Base-by-base conservation (phyloP, 352 stramenopile genomes). In the Phytophthora citrophthora region DNA sequence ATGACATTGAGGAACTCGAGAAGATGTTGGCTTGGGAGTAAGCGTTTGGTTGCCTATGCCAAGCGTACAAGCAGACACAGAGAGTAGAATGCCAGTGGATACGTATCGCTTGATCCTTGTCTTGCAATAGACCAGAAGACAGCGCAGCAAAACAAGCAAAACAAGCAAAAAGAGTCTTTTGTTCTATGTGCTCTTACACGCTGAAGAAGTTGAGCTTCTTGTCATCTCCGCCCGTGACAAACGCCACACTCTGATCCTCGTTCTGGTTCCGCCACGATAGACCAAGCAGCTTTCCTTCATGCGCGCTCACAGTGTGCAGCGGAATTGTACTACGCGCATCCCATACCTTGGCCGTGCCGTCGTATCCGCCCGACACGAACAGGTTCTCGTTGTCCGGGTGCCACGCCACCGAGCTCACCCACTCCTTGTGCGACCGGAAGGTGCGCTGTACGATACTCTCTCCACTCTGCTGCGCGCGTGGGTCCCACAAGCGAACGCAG, bases 151-250 rank as follows among this genome's bases (percentile, higher is more conserved):
- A 32, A 44, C 16, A 24, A 29, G n/a, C 26, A 59, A 65, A 70
- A 54, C 39, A 69, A 75, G 53, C 40, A 64, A 64, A 57, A 68
- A 34, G 38, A 53, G 12, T 62, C 34, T 36, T 36, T 66, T 61
- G 65, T 46, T 75, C 52, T 63, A 69, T 66, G 53, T 75, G 55
- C 52, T 29, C 26, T 70, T 93, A 91, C 68, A 91, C 79, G 64
- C 79, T 91, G 64, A 88, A 95, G 58, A 93, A 84, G 72, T 94
- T 94, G 23, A 95, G 73, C 71, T 93, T 86, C 73, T 90, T 93
- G 75, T 95, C 87, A 23, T 91, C 83, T 13, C 87, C 87, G 29
- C 87, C 87, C n/a, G 81, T 93, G 32, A 83, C 87, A 31, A 95
- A 90, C 16, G 81, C 73, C 27, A 86, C 54, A 13, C 57, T 61